Evolutionary conservation across 345 rosid species (phyloP), one percentile per base, ranked within the genome.

Genomic region (Eucalyptus virginea): DNA sequence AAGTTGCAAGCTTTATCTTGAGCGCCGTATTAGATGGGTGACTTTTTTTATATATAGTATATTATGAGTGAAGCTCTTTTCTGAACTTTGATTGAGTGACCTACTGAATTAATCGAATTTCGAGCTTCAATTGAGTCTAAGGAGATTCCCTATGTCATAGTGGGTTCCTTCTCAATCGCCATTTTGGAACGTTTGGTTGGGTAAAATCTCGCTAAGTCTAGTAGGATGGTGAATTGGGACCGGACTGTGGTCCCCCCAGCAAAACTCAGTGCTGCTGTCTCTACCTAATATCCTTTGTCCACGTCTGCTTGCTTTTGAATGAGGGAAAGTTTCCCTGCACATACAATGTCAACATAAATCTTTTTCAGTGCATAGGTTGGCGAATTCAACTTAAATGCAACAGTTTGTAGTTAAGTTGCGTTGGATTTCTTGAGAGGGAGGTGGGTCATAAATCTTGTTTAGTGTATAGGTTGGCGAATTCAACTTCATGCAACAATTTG

Each of bases 371-470:
- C 2, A 18, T 18, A 9, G 44, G 45, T 72, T 3, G 81, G 14
- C 7, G 44, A 62, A 19, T 34, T 69, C 81, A 16, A 69, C 81
- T 67, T 67, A 32, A 19, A 18, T 18, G 44, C 81, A 72, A 72
- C 11, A 34, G 10, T 72, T 18, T 34, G 81, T 72, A 19, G 81
- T 50, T 34, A n/a, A 62, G 34, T 49, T 34, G 58, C 26, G 1
- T 72, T 69, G 45, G 9, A 49, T 54, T 86, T 88, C 34, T 54
- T 67, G 40, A 30, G 28, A 98, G 99, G 99, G 99, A 91, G 99
- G 99, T 89, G 40, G 26, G 3, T 9, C 44, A 69, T 69, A 34
- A 69, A 69, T 69, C 21, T 69, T 69, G 42, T 69, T 32, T 9
- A 34, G 23, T 69, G 21, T 1, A 18, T 10, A 18, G 44, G 45